phyloP scores from a whole-genome alignment of 2,329 filamentous ascomycete genomes.

The Cladosporium sp. region DNA sequence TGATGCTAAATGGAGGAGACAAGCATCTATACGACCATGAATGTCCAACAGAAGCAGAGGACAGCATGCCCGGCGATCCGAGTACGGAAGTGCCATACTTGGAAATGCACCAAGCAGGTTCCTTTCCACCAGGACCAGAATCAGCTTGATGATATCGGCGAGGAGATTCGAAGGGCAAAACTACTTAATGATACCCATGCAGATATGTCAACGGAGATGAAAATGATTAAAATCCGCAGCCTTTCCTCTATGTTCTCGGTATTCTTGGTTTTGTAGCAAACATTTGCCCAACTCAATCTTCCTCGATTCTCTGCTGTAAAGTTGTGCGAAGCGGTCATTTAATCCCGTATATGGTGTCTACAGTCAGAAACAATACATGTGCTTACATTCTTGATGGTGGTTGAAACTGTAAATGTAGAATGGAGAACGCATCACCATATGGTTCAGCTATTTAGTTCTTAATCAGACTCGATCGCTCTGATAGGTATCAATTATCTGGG shows the following conservation, averaged over 20 bases:
- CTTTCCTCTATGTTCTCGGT: background rate
- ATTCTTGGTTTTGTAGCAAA: background rate
- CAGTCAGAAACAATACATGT: background rate
- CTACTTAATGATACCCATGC: conserved; percentile 17
- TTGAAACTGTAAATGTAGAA: background rate
- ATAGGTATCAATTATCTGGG: background rate
- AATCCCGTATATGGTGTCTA: background rate
- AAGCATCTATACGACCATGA: background rate
- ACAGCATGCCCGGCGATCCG: background rate
- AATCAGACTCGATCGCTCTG: background rate
- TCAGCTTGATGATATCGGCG: background rate
- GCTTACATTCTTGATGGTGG: background rate
- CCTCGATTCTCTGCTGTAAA: background rate
- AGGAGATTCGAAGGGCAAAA: background rate
- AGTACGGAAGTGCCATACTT: background rate
- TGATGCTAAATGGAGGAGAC: background rate
- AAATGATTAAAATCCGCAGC: background rate
- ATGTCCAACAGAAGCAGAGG: background rate
- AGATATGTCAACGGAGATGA: conserved; percentile 6
- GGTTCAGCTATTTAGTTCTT: background rate
- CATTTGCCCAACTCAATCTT: background rate
- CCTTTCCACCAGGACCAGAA: background rate
- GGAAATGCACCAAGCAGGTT: background rate
- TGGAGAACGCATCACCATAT: background rate
- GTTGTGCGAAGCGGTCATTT: background rate